Evolutionary conservation across 371 early-diverging fungal species (phyloP), one percentile per base, ranked within the genome.

Genomic region (Dentiscutata heterogama): DNA sequence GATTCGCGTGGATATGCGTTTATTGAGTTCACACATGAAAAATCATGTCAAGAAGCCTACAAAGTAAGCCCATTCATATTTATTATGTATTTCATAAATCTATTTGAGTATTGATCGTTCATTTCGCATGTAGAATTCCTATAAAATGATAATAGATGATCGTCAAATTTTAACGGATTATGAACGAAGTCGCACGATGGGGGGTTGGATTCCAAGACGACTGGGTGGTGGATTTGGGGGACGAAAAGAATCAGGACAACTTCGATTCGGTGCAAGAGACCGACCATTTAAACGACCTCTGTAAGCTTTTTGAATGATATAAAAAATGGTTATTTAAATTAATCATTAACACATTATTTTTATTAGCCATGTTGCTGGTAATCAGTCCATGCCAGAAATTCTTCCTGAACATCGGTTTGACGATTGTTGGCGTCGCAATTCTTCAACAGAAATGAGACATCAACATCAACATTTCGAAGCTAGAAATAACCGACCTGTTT

Each of bases 141-240:
- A 91, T 67, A 81, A 83, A 42, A 71, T 84, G 22, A 81, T 72
- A 5, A 46, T 93, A 18, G 87, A 92, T 80, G 85, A 84, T 2
- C 88, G 85, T 31, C 77, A 79, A n/a, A 84, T 93, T 14, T 72
- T 93, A 18, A 88, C 91, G 3, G 93, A 93, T 73, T 92, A 89
- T 85, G 93, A 93, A 84, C 82, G 90, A 25, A 83, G 86, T 46
- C 83, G 92, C 11, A 29, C 83, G 0, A 91, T 92, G 92, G 71
- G 87, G 67, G 87, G 87, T 2, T 93, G 93, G 93, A 78, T 89
- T 39, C 93, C 93, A 29, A 85, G 93, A 46, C 84, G 92, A 75
- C 74, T 92, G 25, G 93, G 93, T 11, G 93, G 93, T 65, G 93
- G 93, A 27, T 89, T 88, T 75, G 90, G 91, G 20, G 93, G 93